These are phyloP conservation scores for Boletus calvinii DNA, from an alignment of 1,284 basidiomycete species.

Conservation along the genomic window DNA sequence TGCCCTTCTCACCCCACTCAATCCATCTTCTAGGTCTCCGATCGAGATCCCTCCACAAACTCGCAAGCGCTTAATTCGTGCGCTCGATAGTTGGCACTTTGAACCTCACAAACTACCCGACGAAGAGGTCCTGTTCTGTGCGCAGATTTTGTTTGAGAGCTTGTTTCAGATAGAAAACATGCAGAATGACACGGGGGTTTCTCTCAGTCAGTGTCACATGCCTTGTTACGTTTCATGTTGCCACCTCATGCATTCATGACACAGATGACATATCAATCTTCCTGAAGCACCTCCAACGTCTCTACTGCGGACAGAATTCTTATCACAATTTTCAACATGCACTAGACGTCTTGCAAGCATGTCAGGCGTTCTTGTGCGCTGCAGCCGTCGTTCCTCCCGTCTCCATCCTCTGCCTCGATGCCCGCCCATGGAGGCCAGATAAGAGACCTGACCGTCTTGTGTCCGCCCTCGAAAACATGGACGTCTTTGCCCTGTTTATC, in stretches of 20 bases:
- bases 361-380: constrained; percentile 77
- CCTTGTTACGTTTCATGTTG: constrained; percentile 20
- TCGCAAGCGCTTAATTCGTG: constrained; percentile 58
- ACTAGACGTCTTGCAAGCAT: constrained; percentile 90
- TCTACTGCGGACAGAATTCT: constrained; percentile 86
- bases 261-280: constrained; percentile 72
- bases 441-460: constrained; percentile 46
- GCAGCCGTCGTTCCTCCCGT: constrained; percentile 81
- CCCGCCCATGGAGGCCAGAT: constrained; percentile 48
- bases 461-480: constrained; percentile 58
- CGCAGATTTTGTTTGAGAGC: constrained; percentile 75
- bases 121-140: constrained; percentile 78
- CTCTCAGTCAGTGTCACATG: constrained; percentile 54
- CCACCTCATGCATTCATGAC: constrained; percentile 22
- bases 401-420: constrained; percentile 44
- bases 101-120: constrained; percentile 80
- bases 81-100: constrained; percentile 81
- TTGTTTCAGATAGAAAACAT: constrained; percentile 76
- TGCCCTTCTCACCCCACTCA: constrained; percentile 19
- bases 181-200: constrained; percentile 60
- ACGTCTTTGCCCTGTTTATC: constrained; percentile 81
- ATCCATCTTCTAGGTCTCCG: constrained; percentile 33
- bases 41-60: constrained; percentile 35
- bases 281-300: constrained; percentile 77
- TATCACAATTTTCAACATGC: constrained; percentile 98